Conservation (phyloP, 2,329 filamentous ascomycete species). For the Sporothrix variecibatus region DNA sequence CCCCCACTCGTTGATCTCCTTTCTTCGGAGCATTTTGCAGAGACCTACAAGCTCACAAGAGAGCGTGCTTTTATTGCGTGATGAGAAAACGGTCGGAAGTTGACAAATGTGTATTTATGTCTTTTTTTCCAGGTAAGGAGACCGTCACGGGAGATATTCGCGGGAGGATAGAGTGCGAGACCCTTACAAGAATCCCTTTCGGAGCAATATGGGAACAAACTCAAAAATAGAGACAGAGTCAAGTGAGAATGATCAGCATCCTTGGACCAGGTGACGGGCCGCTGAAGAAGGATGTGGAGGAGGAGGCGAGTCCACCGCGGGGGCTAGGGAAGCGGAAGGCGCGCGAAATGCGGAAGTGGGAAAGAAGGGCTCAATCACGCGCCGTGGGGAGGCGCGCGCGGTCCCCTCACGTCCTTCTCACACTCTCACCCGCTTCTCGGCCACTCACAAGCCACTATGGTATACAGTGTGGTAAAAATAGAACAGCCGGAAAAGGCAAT, state of each 20-base stretch:
- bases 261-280: slow-evolving; percentile 10
- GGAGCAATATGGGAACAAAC: neutral
- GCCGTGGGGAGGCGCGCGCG: neutral
- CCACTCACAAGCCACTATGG: neutral
- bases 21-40: neutral
- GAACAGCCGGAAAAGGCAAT: neutral
- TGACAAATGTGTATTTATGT: neutral
- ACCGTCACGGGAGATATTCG: neutral
- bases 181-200: neutral
- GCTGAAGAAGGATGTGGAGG: neutral
- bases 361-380: neutral
- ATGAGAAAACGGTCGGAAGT: neutral
- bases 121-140: neutral
- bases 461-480: neutral
- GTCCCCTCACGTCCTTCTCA: neutral
- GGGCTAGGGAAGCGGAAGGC: slow-evolving; percentile 16
- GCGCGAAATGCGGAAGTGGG: neutral
- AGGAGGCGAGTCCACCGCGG: neutral
- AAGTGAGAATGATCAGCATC: neutral
- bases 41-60: too few relatives aligned
- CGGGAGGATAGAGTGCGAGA: neutral
- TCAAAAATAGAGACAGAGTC: neutral
- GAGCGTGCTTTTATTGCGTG: neutral
- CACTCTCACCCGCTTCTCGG: neutral
- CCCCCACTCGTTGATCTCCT: neutral